phyloP scores from a whole-genome alignment of 75 land plant genomes.

The Cryptomeria japonica region DNA sequence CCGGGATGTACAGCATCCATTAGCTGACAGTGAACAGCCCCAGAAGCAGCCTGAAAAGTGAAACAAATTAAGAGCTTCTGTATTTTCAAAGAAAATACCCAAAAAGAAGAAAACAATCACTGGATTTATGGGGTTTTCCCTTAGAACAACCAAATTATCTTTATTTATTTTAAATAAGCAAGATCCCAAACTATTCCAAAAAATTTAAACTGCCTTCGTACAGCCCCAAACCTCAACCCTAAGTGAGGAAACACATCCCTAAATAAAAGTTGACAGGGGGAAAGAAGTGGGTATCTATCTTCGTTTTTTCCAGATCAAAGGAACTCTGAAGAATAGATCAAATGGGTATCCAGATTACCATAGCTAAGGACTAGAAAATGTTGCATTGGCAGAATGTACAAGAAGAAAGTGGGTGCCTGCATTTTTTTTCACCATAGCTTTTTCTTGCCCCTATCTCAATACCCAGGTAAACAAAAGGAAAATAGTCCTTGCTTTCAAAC shows the following conservation, averaged over 20 bases:
- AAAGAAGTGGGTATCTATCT: not conserved
- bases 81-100: too few relatives aligned
- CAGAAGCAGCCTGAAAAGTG: slow-evolving; percentile 71
- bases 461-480: not conserved
- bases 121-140: not conserved
- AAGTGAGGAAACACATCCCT: not conserved
- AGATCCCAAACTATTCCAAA: not conserved
- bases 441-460: not conserved
- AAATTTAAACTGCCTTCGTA: not conserved
- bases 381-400: not conserved
- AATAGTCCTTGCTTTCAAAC: not conserved
- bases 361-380: not conserved
- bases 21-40: slow-evolving; percentile 95
- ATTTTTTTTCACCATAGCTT: not conserved
- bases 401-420: not conserved
- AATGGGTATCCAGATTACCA: not conserved
- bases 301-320: not conserved
- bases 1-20: slow-evolving; percentile 90
- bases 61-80: not conserved
- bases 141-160: not conserved
- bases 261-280: not conserved
- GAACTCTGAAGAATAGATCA: not conserved
- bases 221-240: not conserved
- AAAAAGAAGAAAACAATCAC: not conserved
- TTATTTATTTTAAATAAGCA: too few relatives aligned